Evolutionary conservation across 495 filamentous ascomycete genomes (phyloP).

Genomic region (Hypoxylon cercidicola): DNA sequence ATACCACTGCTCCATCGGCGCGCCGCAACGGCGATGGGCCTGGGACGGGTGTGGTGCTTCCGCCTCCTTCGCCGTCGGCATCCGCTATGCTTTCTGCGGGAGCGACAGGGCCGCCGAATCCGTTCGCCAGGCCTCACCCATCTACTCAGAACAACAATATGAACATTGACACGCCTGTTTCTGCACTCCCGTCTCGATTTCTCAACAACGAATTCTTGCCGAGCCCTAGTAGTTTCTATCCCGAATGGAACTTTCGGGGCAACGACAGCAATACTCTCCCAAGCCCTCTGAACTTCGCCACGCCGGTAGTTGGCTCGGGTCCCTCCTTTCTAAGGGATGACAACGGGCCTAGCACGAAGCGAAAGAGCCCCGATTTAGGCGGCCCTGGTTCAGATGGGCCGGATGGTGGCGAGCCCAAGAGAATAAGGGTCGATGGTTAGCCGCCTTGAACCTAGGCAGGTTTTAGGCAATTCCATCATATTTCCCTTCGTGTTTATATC

Average conservation of each 20-base stretch:
- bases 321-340: conserved; percentile 73
- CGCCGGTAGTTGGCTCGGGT: conserved; percentile 78
- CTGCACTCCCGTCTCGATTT: conserved; percentile 92
- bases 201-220: conserved; percentile 85
- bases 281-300: conserved; percentile 90
- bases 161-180: conserved; percentile 95
- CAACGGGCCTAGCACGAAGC: conserved; percentile 47
- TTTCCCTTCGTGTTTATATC: conserved; percentile 24
- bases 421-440: conserved; percentile 54
- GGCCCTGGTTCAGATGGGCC: conserved; percentile 48
- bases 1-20: conserved; percentile 51
- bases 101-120: conserved; percentile 92
- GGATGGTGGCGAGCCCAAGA: conserved; percentile 54
- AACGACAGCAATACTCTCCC: conserved; percentile 84
- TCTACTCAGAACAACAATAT: conserved; percentile 71
- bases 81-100: conserved; percentile 89
- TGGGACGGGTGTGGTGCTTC: conserved; percentile 77
- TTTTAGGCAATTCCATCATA: conserved; percentile 2
- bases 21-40: conserved; percentile 64
- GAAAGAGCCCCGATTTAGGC: conserved; percentile 60
- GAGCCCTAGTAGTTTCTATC: conserved; percentile 89
- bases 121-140: conserved; percentile 86
- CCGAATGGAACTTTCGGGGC: conserved; percentile 81
- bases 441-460: conserved; percentile 1
- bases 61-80: conserved; percentile 88